Evolutionary conservation across 345 rosid genomes (phyloP).

Genomic region (Barbarea vulgaris): DNA sequence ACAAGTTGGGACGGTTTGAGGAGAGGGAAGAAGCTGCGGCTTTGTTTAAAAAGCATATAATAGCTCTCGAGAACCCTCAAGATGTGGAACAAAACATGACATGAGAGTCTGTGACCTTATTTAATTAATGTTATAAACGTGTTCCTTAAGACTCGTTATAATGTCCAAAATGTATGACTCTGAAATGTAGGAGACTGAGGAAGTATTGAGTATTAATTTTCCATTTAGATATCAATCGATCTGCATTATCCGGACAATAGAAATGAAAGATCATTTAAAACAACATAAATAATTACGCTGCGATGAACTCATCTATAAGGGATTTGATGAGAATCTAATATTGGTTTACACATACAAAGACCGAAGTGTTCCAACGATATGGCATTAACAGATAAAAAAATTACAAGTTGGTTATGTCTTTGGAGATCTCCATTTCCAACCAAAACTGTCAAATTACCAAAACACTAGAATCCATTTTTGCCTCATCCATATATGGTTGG

Average conservation of each 20-base stretch:
- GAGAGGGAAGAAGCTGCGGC: conserved; percentile 85
- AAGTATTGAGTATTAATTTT: not conserved
- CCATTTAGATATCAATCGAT: too few species aligned
- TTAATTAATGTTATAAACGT: conserved; percentile 20
- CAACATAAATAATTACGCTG: too few species aligned
- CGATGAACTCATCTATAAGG: too few species aligned
- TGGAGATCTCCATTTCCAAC: not conserved
- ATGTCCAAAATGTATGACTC: not conserved
- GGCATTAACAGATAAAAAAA: not conserved
- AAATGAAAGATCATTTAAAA: too few species aligned
- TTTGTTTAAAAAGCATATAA: conserved; percentile 66
- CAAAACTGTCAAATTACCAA: not conserved
- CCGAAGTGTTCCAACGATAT: not conserved
- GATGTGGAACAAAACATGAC: conserved; percentile 40
- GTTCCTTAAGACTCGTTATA: conserved; percentile 10
- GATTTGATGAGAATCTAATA: too few species aligned
- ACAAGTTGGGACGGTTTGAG: conserved; percentile 59
- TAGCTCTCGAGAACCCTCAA: conserved; percentile 69
- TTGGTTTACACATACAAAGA: not conserved
- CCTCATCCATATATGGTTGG: not conserved
- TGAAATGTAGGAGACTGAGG: not conserved
- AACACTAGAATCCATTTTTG: not conserved
- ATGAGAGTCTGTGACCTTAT: conserved; percentile 11
- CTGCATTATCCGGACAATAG: too few species aligned
- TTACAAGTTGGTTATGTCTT: not conserved